Percentiles rank a stretch among this genome's conserved stretches.
phyloP scores from a whole-genome alignment of 2,329 filamentous ascomycete genomes.

The Aschersonia sp. region DNA sequence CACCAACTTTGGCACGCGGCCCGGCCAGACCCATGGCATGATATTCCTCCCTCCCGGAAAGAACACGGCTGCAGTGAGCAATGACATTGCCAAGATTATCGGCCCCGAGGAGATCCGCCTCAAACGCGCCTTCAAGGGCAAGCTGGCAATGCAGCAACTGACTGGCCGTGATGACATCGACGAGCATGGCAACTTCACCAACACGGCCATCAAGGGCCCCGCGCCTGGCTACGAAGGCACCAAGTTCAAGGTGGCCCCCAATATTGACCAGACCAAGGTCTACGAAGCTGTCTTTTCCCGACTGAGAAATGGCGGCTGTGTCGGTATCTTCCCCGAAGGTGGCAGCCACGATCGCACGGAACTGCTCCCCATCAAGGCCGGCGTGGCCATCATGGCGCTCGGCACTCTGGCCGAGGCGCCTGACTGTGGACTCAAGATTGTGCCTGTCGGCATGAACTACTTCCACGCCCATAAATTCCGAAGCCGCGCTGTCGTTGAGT shows the following conservation, averaged over 20 bases:
- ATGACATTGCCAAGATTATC: conserved; percentile 71
- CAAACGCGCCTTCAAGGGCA: conserved; percentile 77
- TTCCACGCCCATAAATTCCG: conserved; percentile 98
- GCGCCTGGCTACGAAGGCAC: conserved; percentile 58
- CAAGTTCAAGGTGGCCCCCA: conserved; percentile 77
- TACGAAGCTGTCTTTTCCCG: conserved; percentile 87
- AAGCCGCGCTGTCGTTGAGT: conserved; percentile 89
- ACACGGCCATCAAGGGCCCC: conserved; percentile 36
- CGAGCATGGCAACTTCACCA: conserved; percentile 47
- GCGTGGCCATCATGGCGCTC: conserved; percentile 94
- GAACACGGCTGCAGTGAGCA: conserved; percentile 59
- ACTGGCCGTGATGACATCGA: conserved; percentile 66
- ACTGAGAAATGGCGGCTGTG: conserved; percentile 69
- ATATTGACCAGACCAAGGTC: conserved; percentile 86
- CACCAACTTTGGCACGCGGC: conserved; percentile 62
- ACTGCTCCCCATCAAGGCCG: conserved; percentile 83
- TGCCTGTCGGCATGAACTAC: conserved; percentile 98
- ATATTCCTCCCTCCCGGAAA: conserved; percentile 77
- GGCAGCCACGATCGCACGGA: conserved; percentile 92
- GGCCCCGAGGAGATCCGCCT: conserved; percentile 69
- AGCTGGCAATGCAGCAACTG: conserved; percentile 62
- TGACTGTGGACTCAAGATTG: conserved; percentile 80
- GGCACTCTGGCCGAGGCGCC: conserved; percentile 77
- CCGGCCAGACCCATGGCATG: conserved; percentile 66
- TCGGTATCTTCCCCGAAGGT: conserved; percentile 94